Evolutionary conservation across 2,329 filamentous ascomycete species (phyloP), one percentile per base, ranked within the genome.

Genomic region (Fusarium sp.): DNA sequence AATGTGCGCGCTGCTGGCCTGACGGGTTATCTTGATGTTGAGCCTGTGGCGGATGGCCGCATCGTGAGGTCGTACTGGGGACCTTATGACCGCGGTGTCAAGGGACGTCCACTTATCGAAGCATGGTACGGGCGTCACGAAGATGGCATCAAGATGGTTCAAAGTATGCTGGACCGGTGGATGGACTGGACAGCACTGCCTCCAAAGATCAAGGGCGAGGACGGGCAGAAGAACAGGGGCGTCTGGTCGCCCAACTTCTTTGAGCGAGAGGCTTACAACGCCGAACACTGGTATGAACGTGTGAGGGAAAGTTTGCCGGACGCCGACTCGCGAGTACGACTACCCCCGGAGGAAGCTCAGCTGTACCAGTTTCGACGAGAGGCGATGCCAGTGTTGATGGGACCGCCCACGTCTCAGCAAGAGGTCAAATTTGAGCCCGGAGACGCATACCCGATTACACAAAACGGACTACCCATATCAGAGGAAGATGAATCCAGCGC

Each of bases 61-160:
- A 76, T 81, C 41, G 76, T 79, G 59, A 81, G 80, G 64, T 79
- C 78, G 48, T 83, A 84, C 71, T 75, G 80, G 62, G 83, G 83
- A 9, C 81, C 81, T 1, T 84, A 83, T 61, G 81, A 83, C 35
- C 76, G 81, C 8, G 72, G 77, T 2, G 75, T 82, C 16, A 81
- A 82, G 41, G 80, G 81, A 20, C 78, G 80, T 8, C 74, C 79
- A 3, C 79, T 84, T 8, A 70, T 86, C 11, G 80, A 83, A 30
- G 78, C 82, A 35, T 84, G 86, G 81, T 88, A 86, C 72, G 85
- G 86, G 1, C 83, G 85, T 0, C 81, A 82, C 27, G 77, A 78
- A 32, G 76, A 80, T 9, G 77, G 80, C 9, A 77, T 87, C 66
- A 80, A 76, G 41, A 79, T 82, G 54, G 79, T 82, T 30, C 81